Percentiles rank a stretch among this genome's conserved stretches.
Conservation (phyloP, 345 rosid species). For the Citrus unshiu region DNA sequence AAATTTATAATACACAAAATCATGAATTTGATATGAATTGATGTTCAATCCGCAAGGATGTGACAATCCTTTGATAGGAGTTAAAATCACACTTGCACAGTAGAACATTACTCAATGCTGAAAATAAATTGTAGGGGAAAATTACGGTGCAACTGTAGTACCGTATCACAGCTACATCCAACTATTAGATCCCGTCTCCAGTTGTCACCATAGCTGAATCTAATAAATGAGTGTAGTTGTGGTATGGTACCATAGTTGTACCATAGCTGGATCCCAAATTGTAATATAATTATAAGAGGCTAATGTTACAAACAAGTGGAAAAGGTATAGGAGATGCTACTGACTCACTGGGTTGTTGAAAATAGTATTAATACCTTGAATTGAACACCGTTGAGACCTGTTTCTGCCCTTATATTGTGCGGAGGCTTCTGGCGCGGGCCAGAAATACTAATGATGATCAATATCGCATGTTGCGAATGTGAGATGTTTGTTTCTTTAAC, state of each 20-base stretch:
- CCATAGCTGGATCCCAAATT: no score
- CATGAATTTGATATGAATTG: accelerated
- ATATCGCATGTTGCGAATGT: background rate
- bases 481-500: background rate
- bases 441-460: background rate
- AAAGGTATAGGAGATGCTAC: background rate
- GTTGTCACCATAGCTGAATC: no score
- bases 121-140: background rate
- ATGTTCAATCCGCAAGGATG: background rate
- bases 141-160: no score
- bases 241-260: no score
- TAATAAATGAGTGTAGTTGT: no score
- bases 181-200: no score
- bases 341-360: background rate
- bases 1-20: no score
- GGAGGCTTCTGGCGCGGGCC: background rate
- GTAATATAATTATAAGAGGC: background rate
- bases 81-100: background rate
- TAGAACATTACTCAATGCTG: background rate
- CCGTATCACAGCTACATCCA: no score
- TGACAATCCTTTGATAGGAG: no score
- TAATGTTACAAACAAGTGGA: background rate
- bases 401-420: background rate
- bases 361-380: background rate
- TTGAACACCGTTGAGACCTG: no score